These are phyloP conservation scores for Blastobotrys aristatus DNA, from an alignment of 1,139 yeast genomes.

Conservation along the genomic window DNA sequence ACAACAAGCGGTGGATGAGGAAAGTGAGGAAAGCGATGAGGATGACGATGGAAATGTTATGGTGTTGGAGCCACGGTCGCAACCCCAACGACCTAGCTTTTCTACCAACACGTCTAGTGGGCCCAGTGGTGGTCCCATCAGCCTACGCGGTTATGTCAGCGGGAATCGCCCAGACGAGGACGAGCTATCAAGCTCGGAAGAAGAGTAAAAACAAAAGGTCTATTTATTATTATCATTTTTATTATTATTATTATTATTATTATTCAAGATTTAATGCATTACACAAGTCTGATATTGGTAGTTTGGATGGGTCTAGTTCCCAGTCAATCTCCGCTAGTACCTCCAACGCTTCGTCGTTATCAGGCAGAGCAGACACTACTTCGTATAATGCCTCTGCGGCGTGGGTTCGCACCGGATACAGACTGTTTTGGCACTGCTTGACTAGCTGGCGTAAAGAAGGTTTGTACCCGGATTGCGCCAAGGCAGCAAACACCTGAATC, in stretches of 20 bases:
- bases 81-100: neutral
- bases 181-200: conserved; percentile 27
- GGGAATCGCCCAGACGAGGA: conserved; percentile 23
- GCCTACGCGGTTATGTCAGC: conserved; percentile 22
- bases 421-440: conserved; percentile 20
- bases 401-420: conserved; percentile 22
- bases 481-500: conserved; percentile 18
- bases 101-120: neutral
- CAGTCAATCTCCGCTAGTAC: conserved; percentile 5
- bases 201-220: conserved; percentile 18
- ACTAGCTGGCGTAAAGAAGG: conserved; percentile 20
- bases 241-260: neutral
- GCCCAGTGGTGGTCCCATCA: neutral
- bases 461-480: conserved; percentile 21
- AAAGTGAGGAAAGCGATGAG: conserved; percentile 21
- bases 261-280: conserved; percentile 3
- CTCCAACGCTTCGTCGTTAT: conserved; percentile 2
- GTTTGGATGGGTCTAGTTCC: neutral
- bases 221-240: neutral
- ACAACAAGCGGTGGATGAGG: conserved; percentile 2
- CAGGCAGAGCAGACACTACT: neutral
- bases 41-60: conserved; percentile 17
- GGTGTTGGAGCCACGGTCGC: conserved; percentile 13
- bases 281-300: neutral
- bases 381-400: conserved; percentile 27